Conservation (phyloP, 2,329 filamentous ascomycete species). For the Aspergillus japonicus region DNA sequence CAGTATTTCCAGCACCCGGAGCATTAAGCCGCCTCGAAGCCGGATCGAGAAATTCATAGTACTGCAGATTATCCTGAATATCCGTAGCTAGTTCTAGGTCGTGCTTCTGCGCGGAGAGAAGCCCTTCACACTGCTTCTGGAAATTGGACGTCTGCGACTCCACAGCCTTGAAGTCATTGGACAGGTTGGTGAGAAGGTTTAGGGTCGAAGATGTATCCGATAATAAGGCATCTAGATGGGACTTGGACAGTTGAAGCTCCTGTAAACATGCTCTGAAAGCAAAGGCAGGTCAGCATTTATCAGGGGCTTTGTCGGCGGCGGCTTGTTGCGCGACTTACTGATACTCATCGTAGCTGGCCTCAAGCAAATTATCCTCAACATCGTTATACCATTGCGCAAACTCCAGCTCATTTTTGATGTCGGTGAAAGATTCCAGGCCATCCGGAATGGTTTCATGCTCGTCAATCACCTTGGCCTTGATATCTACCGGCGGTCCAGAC, state of each 20-base stretch:
- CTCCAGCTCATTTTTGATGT: constrained; percentile 58
- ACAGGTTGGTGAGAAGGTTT: constrained; percentile 72
- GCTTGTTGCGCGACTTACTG: constrained; percentile 53
- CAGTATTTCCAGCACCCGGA: constrained; percentile 80
- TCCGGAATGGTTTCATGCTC: constrained; percentile 16
- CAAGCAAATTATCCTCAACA: constrained; percentile 67
- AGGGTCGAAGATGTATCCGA: constrained; percentile 74
- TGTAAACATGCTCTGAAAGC: constrained; percentile 67
- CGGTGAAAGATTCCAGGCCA: constrained; percentile 24
- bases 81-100: constrained; percentile 77
- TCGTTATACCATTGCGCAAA: constrained; percentile 59
- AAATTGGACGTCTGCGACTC: constrained; percentile 91
- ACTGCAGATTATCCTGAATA: constrained; percentile 85
- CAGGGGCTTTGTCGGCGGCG: constrained; percentile 1
- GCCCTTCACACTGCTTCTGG: constrained; percentile 84
- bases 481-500: constrained; percentile 33
- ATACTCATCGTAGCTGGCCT: constrained; percentile 83
- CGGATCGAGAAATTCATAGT: constrained; percentile 90
- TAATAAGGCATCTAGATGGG: constrained; percentile 77
- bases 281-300: constrained; percentile 9
- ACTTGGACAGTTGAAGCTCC: constrained; percentile 75
- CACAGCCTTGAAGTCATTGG: constrained; percentile 81
- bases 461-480: constrained; percentile 23
- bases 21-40: constrained; percentile 89
- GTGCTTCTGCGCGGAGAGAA: constrained; percentile 77